Evolutionary conservation across 179 eudicot species (phyloP), one percentile per base, ranked within the genome.

Genomic region (Silene vulgaris): DNA sequence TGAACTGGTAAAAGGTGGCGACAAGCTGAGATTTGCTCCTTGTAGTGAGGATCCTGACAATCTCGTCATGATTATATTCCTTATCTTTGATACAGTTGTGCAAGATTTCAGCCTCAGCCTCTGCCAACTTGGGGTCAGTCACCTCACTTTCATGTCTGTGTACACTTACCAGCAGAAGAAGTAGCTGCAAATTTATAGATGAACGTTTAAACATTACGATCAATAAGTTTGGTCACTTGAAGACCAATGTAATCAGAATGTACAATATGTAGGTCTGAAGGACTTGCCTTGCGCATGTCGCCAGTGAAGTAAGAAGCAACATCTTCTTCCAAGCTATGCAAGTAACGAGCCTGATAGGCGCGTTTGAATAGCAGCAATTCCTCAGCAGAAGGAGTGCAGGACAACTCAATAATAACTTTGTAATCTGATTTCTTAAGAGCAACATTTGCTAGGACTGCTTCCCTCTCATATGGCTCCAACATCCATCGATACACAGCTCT

Each of bases 21-120:
- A 84, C 30, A 40, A 93, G 87, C 73, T 93, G 98, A 35, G 89
- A 84, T 81, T 85, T 89, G 88, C 95, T 93, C 83, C 98, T 88
- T 26, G 97, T 91, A 40, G 89, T 83, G 19, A 93, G 45, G 45
- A 93, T 88, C 78, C 98, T 85, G 1, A 88, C 37, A 43, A 91
- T 69, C 70, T 93, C 97, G 8, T 91, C 97, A 76, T 88, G 83
- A 71, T 81, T 85, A 12, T 80, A 83, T 1, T 35, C 81, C 85
- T 89, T 89, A 1, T 88, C 89, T 40, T 81, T 69, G 76, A 93
- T 81, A 16, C 83, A 84, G 4, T 80, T 74, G 71, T 80, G 77
- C 74, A 94, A 92, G 77, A 86, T 74, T 16, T 80, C 81, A 71
- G 97, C 94, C 84, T 94, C 98, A 19, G 83, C 61, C 28, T 84